Conservation (phyloP, 768 basidiomycete genomes). For the Austroboletus eburneus region DNA sequence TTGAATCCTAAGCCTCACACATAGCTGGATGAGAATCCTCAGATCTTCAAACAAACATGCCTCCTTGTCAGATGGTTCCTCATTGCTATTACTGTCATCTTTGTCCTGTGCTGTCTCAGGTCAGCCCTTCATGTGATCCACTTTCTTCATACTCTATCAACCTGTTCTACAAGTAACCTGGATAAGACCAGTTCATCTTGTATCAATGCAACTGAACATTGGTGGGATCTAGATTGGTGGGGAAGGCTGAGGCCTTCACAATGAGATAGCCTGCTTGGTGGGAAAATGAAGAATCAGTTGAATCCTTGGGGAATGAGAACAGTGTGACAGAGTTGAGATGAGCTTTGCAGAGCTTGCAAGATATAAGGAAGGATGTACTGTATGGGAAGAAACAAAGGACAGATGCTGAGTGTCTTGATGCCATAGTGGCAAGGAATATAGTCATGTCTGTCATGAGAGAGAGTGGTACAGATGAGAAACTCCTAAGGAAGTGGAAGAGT, state of each 20-base stretch:
- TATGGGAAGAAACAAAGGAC: slow-evolving; percentile 12
- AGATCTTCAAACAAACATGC: slow-evolving; percentile 97
- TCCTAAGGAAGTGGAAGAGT: slow-evolving; percentile 49
- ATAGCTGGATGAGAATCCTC: slow-evolving; percentile 71
- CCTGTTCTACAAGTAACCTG: slow-evolving; percentile 74
- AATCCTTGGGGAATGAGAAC: slow-evolving; percentile 83
- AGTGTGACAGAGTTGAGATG: slow-evolving; percentile 81
- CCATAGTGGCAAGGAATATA: slow-evolving; percentile 93
- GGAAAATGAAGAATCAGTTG: slow-evolving; percentile 1
- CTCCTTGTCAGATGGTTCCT: slow-evolving; percentile 90
- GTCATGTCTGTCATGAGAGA: slow-evolving; percentile 67
- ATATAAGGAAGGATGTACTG: slow-evolving; percentile 10
- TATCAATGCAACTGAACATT: slow-evolving; percentile 41
- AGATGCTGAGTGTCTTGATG: slow-evolving; percentile 85
- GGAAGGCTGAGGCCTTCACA: slow-evolving; percentile 68
- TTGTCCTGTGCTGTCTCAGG: slow-evolving; percentile 44
- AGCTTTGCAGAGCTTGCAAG: slow-evolving; percentile 70
- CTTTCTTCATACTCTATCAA: slow-evolving; percentile 72
- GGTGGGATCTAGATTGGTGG: slow-evolving; percentile 37
- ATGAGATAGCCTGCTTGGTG: slow-evolving; percentile 41
- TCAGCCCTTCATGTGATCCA: slow-evolving; percentile 70
- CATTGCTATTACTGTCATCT: slow-evolving; percentile 75
- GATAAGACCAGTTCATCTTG: slow-evolving; percentile 73
- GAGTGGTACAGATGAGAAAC: slow-evolving; percentile 88
- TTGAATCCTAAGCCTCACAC: slow-evolving; percentile 77